phyloP scores from a whole-genome alignment of 1,284 basidiomycete species.

The Garcileccinum viscosum region DNA sequence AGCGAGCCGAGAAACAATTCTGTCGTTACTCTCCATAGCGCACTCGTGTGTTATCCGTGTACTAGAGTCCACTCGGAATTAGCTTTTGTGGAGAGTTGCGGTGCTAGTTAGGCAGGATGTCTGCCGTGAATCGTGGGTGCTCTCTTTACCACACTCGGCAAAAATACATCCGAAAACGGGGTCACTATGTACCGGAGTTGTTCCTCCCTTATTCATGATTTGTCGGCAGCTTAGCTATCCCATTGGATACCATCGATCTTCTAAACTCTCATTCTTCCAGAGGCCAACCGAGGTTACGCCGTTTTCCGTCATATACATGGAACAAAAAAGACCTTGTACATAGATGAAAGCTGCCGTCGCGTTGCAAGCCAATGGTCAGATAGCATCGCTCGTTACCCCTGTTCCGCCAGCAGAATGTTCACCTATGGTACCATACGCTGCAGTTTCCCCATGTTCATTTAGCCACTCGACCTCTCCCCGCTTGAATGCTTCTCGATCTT shows the following conservation, averaged over 20 bases:
- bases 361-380: neutral
- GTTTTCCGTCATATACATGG: too few species aligned
- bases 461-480: neutral
- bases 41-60: neutral
- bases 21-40: constrained; percentile 34
- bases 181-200: too few species aligned
- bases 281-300: too few species aligned
- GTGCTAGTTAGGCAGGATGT: neutral
- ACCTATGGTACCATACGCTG: constrained; percentile 11
- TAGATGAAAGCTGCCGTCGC: neutral
- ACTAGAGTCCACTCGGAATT: neutral
- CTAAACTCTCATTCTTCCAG: too few species aligned
- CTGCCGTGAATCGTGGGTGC: too few species aligned
- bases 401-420: neutral
- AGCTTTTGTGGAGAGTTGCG: neutral
- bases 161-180: too few species aligned
- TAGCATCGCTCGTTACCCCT: neutral
- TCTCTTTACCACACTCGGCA: too few species aligned
- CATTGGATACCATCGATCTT: too few species aligned
- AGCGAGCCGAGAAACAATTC: constrained; percentile 51
- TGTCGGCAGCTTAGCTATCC: too few species aligned
- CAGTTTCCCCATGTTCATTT: constrained; percentile 3
- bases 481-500: constrained; percentile 13
- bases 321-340: neutral
- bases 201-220: too few species aligned